Base-by-base conservation (phyloP, 129 eudicot genomes). In the Artemisia argyi region DNA sequence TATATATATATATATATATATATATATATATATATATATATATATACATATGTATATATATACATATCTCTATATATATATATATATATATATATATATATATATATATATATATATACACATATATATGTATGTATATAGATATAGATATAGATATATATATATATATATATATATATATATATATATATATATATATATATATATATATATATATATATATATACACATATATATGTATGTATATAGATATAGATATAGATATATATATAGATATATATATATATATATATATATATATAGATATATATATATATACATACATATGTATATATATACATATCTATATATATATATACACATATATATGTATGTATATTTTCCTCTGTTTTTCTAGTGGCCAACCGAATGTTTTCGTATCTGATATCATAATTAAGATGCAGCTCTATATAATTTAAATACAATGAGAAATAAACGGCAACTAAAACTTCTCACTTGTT, bases 121-220 rank as follows among this genome's bases (percentile, higher is more conserved):
- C 22, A 59, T 59, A 59, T 59, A 59, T 59, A 59, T 59, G 11
- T 59, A 24, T 22, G 11, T 59, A 24, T 59, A 24, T 59, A 24
- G 19, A 24, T 59, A 24, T 59, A 24, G 19, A 24, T 59, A 24
- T 59, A 24, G 7, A 24, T 59, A 24, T 59, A 24, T 59, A 24
- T 59, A 59, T 59, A 59, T 59, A 59, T 22, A 59, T 59, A 59
- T 5, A 59, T 20, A 59, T 18, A 59, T 18, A 20, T 59, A 18
- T 20, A 59, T 59, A 20, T 20, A 20, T 18, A 20, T 59, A 59
- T 22, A 59, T 59, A 59, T 59, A 59, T 59, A 59, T 59, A 59
- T 59, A 59, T 59, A 59, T 59, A 59, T 59, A 59, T 22, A 59
- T 59, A 59, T 59, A 59, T 59, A 59, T 59, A 59, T 59, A 59